Percentiles rank a stretch among this genome's conserved stretches.
phyloP scores from a whole-genome alignment of 2,329 filamentous ascomycete species.

The Penicillium sp. region DNA sequence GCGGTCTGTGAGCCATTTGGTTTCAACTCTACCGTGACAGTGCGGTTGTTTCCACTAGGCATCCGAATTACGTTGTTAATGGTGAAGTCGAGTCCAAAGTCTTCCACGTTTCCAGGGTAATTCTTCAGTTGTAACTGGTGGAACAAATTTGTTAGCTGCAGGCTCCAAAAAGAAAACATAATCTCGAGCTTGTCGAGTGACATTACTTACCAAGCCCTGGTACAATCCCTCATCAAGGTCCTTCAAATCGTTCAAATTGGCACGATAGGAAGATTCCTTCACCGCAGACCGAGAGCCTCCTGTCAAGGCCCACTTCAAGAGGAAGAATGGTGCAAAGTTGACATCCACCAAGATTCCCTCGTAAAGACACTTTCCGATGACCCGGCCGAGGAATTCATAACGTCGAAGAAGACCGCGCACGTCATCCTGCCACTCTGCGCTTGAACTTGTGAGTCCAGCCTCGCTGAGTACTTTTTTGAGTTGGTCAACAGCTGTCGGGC shows the following conservation, averaged over 20 bases:
- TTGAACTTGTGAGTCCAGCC: conserved; percentile 52
- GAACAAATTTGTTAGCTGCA: neutral
- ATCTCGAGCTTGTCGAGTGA: neutral
- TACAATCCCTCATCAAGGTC: conserved; percentile 91
- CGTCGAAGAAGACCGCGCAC: conserved; percentile 64
- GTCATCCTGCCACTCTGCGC: conserved; percentile 55
- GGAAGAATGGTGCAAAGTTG: conserved; percentile 89
- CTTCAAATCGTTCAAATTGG: conserved; percentile 90
- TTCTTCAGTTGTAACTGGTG: conserved; percentile 69
- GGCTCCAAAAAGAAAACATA: neutral
- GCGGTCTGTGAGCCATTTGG: conserved; percentile 70
- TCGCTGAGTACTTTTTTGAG: conserved; percentile 58
- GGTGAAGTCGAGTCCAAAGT: conserved; percentile 83
- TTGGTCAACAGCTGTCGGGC: conserved; percentile 73
- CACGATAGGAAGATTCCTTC: conserved; percentile 71
- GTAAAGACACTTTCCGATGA: conserved; percentile 95
- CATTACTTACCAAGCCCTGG: conserved; percentile 65
- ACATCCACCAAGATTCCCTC: conserved; percentile 95
- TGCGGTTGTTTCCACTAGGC: conserved; percentile 54
- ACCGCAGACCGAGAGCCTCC: conserved; percentile 62
- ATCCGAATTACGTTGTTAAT: conserved; percentile 67
- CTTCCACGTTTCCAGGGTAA: conserved; percentile 74
- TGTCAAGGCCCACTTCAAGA: conserved; percentile 88
- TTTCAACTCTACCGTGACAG: conserved; percentile 71
- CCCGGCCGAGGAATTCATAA: conserved; percentile 88